Evolutionary conservation across 257 asterid genomes (phyloP).

Genomic region (Nyctanthes arbortristis): DNA sequence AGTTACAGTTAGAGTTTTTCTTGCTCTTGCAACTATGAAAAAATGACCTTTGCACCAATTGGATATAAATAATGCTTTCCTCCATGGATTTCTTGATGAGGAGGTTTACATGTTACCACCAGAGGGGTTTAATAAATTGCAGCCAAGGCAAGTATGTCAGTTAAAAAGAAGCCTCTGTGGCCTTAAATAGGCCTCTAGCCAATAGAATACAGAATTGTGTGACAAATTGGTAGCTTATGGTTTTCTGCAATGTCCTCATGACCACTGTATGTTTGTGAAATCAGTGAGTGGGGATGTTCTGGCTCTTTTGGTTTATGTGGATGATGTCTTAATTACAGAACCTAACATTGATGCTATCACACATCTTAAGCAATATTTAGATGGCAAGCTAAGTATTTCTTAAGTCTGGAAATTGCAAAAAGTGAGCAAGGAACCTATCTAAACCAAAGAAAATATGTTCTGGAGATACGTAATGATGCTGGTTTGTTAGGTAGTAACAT

Average conservation of each 20-base stretch:
- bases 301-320: background rate
- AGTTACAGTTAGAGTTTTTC: background rate
- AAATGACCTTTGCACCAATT: background rate
- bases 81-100: background rate
- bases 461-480: background rate
- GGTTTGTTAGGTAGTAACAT: background rate
- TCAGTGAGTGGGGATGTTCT: no score
- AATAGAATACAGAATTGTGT: no score
- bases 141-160: no score
- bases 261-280: background rate
- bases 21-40: background rate
- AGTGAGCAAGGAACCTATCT: background rate
- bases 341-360: no score
- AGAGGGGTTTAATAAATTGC: no score
- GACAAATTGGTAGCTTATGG: background rate
- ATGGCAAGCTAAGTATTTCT: constrained; percentile 11
- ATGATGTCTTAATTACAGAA: background rate
- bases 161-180: no score
- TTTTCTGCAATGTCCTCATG: background rate
- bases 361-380: background rate
- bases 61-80: background rate
- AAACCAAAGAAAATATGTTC: background rate
- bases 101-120: no score
- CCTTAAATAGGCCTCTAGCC: no score
- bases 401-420: constrained; percentile 14